A percentile compares a stretch with the other conserved stretches of the same genome.
Conservation (phyloP, 495 filamentous ascomycete species). For the Cudoniella acicularis region DNA sequence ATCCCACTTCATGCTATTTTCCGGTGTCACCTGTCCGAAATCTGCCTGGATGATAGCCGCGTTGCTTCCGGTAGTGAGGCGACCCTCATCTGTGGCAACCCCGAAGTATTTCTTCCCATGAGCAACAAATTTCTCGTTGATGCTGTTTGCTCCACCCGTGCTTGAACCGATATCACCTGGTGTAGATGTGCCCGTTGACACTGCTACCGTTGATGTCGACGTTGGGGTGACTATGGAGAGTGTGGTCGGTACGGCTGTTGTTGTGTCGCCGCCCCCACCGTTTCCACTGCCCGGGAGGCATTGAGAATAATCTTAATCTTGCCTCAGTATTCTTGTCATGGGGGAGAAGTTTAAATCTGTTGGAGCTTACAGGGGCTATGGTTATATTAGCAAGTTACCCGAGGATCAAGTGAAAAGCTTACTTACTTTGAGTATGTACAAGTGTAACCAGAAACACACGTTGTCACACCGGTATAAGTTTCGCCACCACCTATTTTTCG, state of each 20-base stretch:
- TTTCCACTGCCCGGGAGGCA: not conserved
- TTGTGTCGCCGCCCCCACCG: not conserved
- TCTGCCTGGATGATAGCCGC: conserved; percentile 55
- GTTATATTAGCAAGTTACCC: not conserved
- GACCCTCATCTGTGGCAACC: conserved; percentile 50
- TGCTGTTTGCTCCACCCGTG: conserved; percentile 28
- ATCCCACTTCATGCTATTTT: conserved; percentile 42
- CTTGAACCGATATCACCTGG: not conserved
- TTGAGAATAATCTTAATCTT: not conserved
- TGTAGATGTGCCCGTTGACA: not conserved
- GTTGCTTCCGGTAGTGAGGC: conserved; percentile 41
- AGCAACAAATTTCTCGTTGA: conserved; percentile 50
- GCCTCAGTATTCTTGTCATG: not conserved
- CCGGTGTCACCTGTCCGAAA: conserved; percentile 61
- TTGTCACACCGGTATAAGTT: not conserved
- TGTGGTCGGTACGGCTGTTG: not conserved
- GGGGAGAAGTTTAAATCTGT: not conserved
- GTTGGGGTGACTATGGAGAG: not conserved
- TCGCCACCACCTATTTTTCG: conserved; percentile 5
- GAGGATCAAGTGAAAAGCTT: not conserved
- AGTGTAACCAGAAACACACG: conserved; percentile 5
- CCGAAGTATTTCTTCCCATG: conserved; percentile 63
- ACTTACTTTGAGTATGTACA: conserved; percentile 9
- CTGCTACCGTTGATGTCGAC: not conserved
- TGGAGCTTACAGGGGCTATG: not conserved